Conservation (phyloP, 129 eudicot species). For the Dittrichia graveolens region DNA sequence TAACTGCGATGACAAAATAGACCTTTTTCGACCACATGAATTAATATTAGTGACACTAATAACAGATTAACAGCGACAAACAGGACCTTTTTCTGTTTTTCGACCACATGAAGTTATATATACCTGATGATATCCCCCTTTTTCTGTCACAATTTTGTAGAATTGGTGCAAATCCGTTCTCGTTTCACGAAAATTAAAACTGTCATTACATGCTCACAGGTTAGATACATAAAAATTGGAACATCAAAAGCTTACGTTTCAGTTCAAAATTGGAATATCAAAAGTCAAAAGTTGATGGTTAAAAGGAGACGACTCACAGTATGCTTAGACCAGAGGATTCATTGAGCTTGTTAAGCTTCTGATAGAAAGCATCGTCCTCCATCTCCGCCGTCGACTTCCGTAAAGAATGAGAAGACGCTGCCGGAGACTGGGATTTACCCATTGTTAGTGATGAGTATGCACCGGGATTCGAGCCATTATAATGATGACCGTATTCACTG, state of each 20-base stretch:
- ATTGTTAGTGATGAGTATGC: background rate
- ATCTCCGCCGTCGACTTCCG: conserved; percentile 18
- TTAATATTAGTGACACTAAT: too few species aligned
- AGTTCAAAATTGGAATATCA: background rate
- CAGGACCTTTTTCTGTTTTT: too few species aligned
- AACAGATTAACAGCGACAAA: too few species aligned
- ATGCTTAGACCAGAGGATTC: conserved; percentile 58
- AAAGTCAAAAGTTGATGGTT: background rate
- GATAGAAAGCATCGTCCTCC: conserved; percentile 45
- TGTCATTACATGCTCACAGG: conserved; percentile 25
- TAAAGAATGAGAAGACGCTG: background rate
- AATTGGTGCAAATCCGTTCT: conserved; percentile 54
- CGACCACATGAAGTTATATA: background rate
- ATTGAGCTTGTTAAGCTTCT: conserved; percentile 47
- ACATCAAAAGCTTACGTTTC: background rate
- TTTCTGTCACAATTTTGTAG: conserved; percentile 52
- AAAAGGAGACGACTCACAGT: conserved; percentile 37
- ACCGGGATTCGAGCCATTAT: background rate
- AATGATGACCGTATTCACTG: too few species aligned
- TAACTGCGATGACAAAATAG: background rate
- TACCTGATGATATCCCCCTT: conserved; percentile 71
- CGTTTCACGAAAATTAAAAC: conserved; percentile 56
- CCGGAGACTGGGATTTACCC: background rate
- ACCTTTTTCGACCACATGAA: background rate
- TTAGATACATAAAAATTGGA: background rate